Evolutionary conservation across 2,329 filamentous ascomycete species (phyloP), one percentile per base, ranked within the genome.

Genomic region (Exophiala mesophila): DNA sequence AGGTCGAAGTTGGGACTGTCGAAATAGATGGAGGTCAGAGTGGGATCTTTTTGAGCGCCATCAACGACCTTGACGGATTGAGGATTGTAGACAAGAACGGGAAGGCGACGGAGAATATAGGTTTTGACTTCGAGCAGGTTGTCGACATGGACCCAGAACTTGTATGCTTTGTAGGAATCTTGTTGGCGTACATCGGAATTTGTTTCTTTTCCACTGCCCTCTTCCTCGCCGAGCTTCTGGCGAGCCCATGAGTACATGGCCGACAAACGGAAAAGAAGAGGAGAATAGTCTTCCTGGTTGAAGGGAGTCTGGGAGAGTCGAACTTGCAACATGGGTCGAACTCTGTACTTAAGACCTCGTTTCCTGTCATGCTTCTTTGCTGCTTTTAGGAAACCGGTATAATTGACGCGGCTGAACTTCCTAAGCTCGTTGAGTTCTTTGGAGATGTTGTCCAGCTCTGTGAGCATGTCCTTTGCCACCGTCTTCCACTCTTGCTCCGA

Each of bases 301-400:
- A 98, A 94, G 9, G 90, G 88, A 48, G 89, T 75, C 53, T 88
- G 80, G n/a, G 86, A 80, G 57, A 98, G 69, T 57, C 86, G 85
- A 57, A 95, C 83, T 68, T 95, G 86, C 67, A 97, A 82, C 71
- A 97, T 82, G 19, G 92, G 89, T 17, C 88, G 81, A 55, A 97
- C 85, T 63, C 83, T 87, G 71, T 97, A 97, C 39, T 81, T 77
- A 53, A 81, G 76, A 42, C 89, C 89, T 54, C 90, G 78, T 69
- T 90, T 94, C 54, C 92, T 85, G 67, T 98, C 92, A 67, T 98
- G 92, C 70, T 98, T 98, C 80, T 98, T 98, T 43, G 88, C 88
- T 35, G 94, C 94, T 74, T 98, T 98, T 61, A 96, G 77, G 67
- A 97, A 95, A 35, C 88, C 92, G 4, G 92, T 95, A 66, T 96